These are phyloP conservation scores for Filobasidium floriforme DNA, from an alignment of 768 basidiomycete genomes.

Conservation along the genomic window DNA sequence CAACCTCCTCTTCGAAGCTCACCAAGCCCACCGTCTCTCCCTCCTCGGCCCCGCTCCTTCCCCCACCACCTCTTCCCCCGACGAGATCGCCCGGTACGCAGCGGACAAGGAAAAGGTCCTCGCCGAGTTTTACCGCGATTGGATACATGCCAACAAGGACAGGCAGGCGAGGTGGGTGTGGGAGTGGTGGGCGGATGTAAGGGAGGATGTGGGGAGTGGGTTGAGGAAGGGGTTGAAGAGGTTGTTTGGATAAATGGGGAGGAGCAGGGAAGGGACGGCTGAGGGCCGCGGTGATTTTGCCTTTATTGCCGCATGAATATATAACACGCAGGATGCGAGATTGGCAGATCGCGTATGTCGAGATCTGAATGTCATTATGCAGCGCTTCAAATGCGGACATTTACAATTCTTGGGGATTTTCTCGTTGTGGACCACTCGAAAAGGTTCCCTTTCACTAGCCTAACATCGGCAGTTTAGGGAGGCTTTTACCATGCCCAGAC, in stretches of 20 bases:
- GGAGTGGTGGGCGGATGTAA: slow-evolving; percentile 17
- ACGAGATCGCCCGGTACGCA: slow-evolving; percentile 4
- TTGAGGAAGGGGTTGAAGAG: slow-evolving; percentile 11
- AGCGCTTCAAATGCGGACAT: no score
- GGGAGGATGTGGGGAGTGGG: slow-evolving; percentile 18
- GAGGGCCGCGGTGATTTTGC: no score
- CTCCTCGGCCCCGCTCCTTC: slow-evolving; percentile 7
- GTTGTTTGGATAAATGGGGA: background rate
- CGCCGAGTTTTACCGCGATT: slow-evolving; percentile 19
- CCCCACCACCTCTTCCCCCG: background rate
- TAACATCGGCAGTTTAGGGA: no score
- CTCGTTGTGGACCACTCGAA: no score
- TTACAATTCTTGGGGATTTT: no score
- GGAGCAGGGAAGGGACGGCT: no score
- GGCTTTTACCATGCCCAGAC: no score
- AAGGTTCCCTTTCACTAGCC: no score
- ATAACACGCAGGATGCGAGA: no score
- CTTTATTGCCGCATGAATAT: no score
- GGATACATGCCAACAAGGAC: slow-evolving; percentile 14
- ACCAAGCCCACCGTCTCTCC: slow-evolving; percentile 10
- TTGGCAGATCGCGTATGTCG: no score
- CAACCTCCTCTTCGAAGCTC: slow-evolving; percentile 17
- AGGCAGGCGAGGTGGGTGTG: slow-evolving; percentile 14
- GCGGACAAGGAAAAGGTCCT: slow-evolving; percentile 8
- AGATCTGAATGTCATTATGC: no score